Base-by-base conservation (phyloP, 2,329 filamentous ascomycete species). In the Cladosporium sp. region DNA sequence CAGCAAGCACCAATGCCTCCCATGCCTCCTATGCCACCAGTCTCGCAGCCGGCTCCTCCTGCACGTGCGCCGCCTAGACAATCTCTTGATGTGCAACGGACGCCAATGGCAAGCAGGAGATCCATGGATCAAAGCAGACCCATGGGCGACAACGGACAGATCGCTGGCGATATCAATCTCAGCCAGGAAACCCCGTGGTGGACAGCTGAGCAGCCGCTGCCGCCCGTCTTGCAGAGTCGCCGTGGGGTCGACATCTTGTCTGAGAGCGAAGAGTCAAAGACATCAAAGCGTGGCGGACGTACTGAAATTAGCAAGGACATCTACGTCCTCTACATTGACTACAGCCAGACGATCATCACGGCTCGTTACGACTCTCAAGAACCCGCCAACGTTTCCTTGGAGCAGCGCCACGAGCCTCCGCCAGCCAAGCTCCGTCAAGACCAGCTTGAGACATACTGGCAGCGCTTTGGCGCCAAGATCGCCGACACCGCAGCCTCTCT, bases 291-390 rank as follows among this genome's bases (percentile, higher is more conserved):
- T 14, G 87, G 88, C 28, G 86, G 89, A 25, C 88, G 87, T 71
- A 85, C 85, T 0, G 82, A 82, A 1, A 78, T 96, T 19, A 89
- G 88, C 6, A 92, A 92, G 64, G 86, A 92, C 60, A 82, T 97
- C 42, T 94, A 88, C 66, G 80, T 97, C n/a, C 77, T 99, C 8
- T 99, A 90, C 77, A 87, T 92, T 68, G 94, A 99, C 75, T 99
- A 99, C 74, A 97, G 92, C 17, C 94, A 97, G 72, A 97, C 93
- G 0, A 82, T 95, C 63, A 84, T 99, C 68, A 91, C 88, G 0
- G 89, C 87, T 17, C 86, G 82, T 52, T 97, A 88, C 72, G 89
- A 96, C 71, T 79, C 87, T 1, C 83, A 86, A 55, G 86, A 96
- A 69, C 82, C 88, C 3, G 87, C 93, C 67, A 52, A 38, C 30